phyloP scores from a whole-genome alignment of 768 basidiomycete species.

The Lactarius akahatsu region DNA sequence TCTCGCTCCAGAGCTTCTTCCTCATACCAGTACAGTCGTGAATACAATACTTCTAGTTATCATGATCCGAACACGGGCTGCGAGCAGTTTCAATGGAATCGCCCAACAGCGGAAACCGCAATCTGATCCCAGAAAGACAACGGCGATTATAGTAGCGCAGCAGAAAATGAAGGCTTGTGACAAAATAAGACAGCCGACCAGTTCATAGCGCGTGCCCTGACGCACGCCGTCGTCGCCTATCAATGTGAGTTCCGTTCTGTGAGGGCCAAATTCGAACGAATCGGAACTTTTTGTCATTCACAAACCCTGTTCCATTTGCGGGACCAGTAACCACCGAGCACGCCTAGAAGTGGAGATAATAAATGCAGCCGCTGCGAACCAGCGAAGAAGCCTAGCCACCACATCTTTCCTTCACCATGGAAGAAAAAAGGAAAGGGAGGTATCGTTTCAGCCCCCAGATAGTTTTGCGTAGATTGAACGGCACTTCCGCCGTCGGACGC shows the following conservation, averaged over 20 bases:
- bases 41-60: not conserved
- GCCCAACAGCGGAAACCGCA: not conserved
- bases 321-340: slow-evolving; percentile 6
- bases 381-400: not conserved
- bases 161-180: not conserved
- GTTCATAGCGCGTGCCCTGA: not conserved
- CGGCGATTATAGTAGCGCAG: slow-evolving; percentile 5
- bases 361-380: not conserved
- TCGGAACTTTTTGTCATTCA: not conserved
- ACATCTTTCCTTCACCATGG: not conserved
- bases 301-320: slow-evolving; percentile 19
- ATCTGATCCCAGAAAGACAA: slow-evolving; percentile 15
- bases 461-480: slow-evolving; percentile 17
- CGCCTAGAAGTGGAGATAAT: slow-evolving; percentile 17
- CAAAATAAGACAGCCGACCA: not conserved
- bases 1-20: not conserved
- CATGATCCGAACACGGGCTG: slow-evolving; percentile 4
- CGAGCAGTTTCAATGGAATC: slow-evolving; percentile 19
- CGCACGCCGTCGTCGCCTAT: not conserved
- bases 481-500: not conserved
- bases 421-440: not conserved
- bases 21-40: not conserved
- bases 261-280: not conserved
- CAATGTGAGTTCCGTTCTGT: not conserved
- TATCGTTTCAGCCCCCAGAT: not conserved